Conservation (phyloP, 2,329 filamentous ascomycete genomes). For the Lachnellula subtilissima region DNA sequence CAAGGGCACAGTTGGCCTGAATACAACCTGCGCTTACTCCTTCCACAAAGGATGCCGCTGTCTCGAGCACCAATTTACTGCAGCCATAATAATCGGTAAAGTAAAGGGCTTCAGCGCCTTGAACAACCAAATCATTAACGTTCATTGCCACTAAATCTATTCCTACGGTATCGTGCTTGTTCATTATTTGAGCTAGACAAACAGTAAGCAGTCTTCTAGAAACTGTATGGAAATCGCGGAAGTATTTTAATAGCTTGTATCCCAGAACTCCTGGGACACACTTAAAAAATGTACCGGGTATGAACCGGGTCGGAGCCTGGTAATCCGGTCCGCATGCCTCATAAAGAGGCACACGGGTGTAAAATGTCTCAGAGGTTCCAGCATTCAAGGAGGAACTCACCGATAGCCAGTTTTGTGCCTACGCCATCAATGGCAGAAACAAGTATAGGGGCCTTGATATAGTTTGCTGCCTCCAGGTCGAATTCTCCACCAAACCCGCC, state of each 20-base stretch:
- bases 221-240: not conserved
- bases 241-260: no score
- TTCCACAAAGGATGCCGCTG: conserved; percentile 80
- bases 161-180: conserved; percentile 89
- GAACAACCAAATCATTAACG: conserved; percentile 94
- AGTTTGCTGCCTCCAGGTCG: conserved; percentile 71
- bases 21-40: conserved; percentile 86
- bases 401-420: conserved; percentile 91
- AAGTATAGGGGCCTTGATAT: conserved; percentile 68
- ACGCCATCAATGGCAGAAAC: conserved; percentile 96
- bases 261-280: no score
- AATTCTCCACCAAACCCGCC: conserved; percentile 92
- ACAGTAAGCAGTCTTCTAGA: not conserved
- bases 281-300: no score
- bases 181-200: conserved; percentile 66
- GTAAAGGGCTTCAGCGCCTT: conserved; percentile 60
- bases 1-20: conserved; percentile 78
- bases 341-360: no score
- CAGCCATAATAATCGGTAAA: conserved; percentile 45
- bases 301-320: no score
- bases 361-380: no score
- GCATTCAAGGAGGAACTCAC: not conserved
- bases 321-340: no score
- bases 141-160: conserved; percentile 98
- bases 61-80: conserved; percentile 74